Evolutionary conservation across 441 rosid genomes (phyloP), one percentile per base, ranked within the genome.

Genomic region (Croton setiger): DNA sequence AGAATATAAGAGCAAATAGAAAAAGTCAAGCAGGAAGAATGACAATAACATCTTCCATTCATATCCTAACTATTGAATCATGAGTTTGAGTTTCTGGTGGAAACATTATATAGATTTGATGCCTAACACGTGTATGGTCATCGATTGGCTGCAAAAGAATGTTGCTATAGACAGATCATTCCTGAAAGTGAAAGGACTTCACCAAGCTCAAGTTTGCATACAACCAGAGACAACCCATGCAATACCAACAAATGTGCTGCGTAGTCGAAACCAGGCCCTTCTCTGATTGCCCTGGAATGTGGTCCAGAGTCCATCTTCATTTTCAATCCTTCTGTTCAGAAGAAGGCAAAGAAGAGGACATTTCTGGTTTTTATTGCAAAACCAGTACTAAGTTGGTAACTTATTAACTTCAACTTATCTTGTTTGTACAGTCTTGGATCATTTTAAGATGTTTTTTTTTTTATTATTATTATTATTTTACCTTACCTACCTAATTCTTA

Each of bases 1-100:
- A 68, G 67, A 75, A 66, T 51, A 49, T 68, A 72, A 62, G 31
- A 47, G 75, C 85, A 72, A 74, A 68, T 41, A 72, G 54, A 73
- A 55, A 71, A 18, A 54, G 79, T 79, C 80, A 66, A 74, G 61
- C 65, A 55, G 66, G 64, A 64, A 17, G 56, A 57, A 71, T 63
- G 48, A 54, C 48, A 69, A 52, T 45, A 54, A 61, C 18, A 51
- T 52, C 65, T 48, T 60, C 39, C 23, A 20, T 65, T 35, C 4
- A 36, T 49, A 53, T 14, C 68, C 56, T 58, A 60, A 43, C 51
- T 66, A 23, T 49, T 8, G 21, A 64, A 43, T 37, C 61, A 27
- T 27, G 57, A 41, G 36, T 43, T 48, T 51, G n/a, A 63, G 6
- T 31, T 27, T 57, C 67, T 78, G 78, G 81, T 58, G 68, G 47